Evolutionary conservation across 2,329 filamentous ascomycete genomes (phyloP).

Genomic region (Trichophyton benhamiae): DNA sequence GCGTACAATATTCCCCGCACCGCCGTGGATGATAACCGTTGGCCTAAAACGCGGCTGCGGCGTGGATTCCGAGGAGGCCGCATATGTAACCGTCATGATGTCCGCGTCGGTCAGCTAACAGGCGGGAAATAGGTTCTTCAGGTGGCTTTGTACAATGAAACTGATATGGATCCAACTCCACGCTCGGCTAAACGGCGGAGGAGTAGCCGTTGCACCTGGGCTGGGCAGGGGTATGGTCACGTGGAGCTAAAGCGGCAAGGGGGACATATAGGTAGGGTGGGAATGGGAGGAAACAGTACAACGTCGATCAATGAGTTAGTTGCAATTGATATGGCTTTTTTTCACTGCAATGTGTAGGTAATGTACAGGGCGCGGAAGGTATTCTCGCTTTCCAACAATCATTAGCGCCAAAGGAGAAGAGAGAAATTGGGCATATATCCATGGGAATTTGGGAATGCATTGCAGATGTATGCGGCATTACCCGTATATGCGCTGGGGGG

Average conservation of each 20-base stretch:
- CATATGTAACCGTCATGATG: background rate
- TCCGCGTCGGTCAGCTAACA: background rate
- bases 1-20: conserved; percentile 57
- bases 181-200: background rate
- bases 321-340: background rate
- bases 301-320: background rate
- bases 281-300: background rate
- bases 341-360: background rate
- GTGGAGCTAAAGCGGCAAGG: background rate
- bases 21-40: conserved; percentile 58
- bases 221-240: background rate
- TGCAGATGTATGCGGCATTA: background rate
- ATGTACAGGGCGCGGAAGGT: background rate
- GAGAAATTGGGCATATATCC: background rate
- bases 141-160: background rate
- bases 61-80: background rate
- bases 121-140: background rate
- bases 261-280: background rate
- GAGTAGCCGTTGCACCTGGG: background rate
- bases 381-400: background rate
- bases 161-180: background rate
- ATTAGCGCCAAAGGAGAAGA: background rate
- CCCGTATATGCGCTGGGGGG: background rate
- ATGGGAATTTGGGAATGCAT: background rate
- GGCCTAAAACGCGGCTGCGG: conserved; percentile 32